These are phyloP conservation scores for Suillus subalutaceus DNA, from an alignment of 768 basidiomycete species.

Conservation along the genomic window DNA sequence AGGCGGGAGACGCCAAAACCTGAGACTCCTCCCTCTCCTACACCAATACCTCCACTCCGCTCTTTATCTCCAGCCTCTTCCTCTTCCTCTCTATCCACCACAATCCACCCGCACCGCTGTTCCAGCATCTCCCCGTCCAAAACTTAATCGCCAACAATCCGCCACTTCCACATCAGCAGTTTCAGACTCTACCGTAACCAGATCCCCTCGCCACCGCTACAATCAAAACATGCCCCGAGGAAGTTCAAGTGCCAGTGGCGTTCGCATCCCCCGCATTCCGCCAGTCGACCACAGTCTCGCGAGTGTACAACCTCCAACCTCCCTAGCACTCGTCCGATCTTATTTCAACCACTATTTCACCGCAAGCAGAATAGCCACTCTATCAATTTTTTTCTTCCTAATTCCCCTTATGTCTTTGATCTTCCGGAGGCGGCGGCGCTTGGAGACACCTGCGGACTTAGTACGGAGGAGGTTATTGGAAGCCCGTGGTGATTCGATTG, in stretches of 20 bases:
- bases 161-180: slow-evolving; percentile 26
- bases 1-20: slow-evolving; percentile 12
- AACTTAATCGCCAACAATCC: slow-evolving; percentile 17
- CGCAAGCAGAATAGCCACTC: slow-evolving; percentile 48
- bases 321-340: slow-evolving; percentile 49
- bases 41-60: slow-evolving; percentile 28
- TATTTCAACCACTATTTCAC: slow-evolving; percentile 52
- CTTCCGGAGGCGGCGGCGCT: slow-evolving; percentile 50
- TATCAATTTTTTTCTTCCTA: slow-evolving; percentile 44
- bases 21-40: slow-evolving; percentile 23
- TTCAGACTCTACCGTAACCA: slow-evolving; percentile 32
- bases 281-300: slow-evolving; percentile 13
- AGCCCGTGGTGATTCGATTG: slow-evolving; percentile 37
- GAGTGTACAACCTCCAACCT: slow-evolving; percentile 22
- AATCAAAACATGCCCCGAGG: slow-evolving; percentile 14
- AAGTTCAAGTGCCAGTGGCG: slow-evolving; percentile 19
- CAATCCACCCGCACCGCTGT: slow-evolving; percentile 75
- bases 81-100: slow-evolving; percentile 72
- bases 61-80: slow-evolving; percentile 55
- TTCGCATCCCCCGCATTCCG: slow-evolving; percentile 15
- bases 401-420: slow-evolving; percentile 48
- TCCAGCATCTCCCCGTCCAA: slow-evolving; percentile 37
- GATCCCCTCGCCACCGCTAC: slow-evolving; percentile 11
- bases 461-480: slow-evolving; percentile 58
- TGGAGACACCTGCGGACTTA: slow-evolving; percentile 46